Evolutionary conservation across 768 basidiomycete genomes (phyloP).

Genomic region (Suillus plorans): DNA sequence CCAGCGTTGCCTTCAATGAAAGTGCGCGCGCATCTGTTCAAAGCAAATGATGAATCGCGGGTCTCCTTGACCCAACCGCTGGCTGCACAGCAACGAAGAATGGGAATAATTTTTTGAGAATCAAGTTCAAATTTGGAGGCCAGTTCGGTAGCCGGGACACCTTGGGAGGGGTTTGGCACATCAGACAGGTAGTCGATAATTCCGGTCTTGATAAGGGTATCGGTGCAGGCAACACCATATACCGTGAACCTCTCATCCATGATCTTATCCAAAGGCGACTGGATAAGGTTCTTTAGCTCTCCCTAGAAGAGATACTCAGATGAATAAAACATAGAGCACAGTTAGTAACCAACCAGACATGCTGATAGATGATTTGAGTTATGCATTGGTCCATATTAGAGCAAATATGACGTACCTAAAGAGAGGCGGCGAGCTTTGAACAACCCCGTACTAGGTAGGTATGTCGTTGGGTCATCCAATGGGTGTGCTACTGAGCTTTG

Average conservation of each 20-base stretch:
- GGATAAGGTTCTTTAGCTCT: slow-evolving; percentile 3
- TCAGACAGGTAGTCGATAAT: neutral
- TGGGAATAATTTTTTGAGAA: neutral
- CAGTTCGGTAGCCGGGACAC: neutral
- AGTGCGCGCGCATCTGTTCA: slow-evolving; percentile 18
- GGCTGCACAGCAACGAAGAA: slow-evolving; percentile 17
- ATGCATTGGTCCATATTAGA: too few species aligned
- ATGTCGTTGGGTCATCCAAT: neutral
- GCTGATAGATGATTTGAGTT: neutral
- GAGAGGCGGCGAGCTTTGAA: slow-evolving; percentile 7
- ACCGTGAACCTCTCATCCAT: slow-evolving; percentile 8
- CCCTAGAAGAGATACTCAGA: slow-evolving; percentile 1
- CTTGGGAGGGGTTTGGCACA: neutral
- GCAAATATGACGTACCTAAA: neutral
- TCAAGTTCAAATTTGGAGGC: neutral
- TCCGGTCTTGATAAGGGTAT: neutral
- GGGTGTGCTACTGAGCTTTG: slow-evolving; percentile 1
- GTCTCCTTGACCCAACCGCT: slow-evolving; percentile 21
- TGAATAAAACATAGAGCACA: neutral
- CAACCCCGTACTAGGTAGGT: neutral
- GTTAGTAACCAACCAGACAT: neutral
- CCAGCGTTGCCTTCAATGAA: slow-evolving; percentile 15
- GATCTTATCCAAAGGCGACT: slow-evolving; percentile 5
- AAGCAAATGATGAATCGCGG: slow-evolving; percentile 15
- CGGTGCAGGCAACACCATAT: slow-evolving; percentile 11